Evolutionary conservation across 257 asterid species (phyloP).

Genomic region (Knoxia roxburghii): DNA sequence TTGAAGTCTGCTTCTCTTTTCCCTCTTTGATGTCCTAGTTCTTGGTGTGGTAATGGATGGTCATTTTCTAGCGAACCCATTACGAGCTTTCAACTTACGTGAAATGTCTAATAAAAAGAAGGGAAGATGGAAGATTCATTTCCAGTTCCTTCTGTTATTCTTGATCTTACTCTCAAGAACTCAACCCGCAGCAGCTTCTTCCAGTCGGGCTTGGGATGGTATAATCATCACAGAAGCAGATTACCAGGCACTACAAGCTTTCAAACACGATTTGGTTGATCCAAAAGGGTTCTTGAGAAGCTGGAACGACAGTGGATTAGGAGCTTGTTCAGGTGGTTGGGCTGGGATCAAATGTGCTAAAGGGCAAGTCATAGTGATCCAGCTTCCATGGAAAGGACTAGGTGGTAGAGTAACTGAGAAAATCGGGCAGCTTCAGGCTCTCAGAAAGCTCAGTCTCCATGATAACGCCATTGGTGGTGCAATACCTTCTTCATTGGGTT

Average conservation of each 20-base stretch:
- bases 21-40: not conserved
- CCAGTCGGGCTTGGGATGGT: conserved; percentile 69
- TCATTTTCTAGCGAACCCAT: not conserved
- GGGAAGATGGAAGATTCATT: conserved; percentile 26
- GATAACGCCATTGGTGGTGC: conserved; percentile 70
- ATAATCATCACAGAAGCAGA: conserved; percentile 71
- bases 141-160: conserved; percentile 23
- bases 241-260: conserved; percentile 72
- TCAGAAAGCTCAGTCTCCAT: conserved; percentile 85
- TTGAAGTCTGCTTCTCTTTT: not conserved
- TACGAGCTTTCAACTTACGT: conserved; percentile 8
- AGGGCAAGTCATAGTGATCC: conserved; percentile 89
- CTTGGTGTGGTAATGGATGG: conserved; percentile 19
- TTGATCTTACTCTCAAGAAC: conserved; percentile 17
- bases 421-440: conserved; percentile 79
- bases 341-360: conserved; percentile 85
- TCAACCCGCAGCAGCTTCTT: conserved; percentile 38
- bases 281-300: conserved; percentile 73
- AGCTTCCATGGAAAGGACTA: conserved; percentile 88
- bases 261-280: conserved; percentile 67
- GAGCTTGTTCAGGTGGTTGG: conserved; percentile 95
- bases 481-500: conserved; percentile 69
- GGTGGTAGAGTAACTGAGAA: conserved; percentile 68
- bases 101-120: conserved; percentile 19
- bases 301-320: conserved; percentile 85